A percentile compares a stretch with the other conserved stretches of the same genome.
These are phyloP conservation scores for Erythrobasidium hasegawianum DNA, from an alignment of 1,284 basidiomycete genomes.

Conservation along the genomic window DNA sequence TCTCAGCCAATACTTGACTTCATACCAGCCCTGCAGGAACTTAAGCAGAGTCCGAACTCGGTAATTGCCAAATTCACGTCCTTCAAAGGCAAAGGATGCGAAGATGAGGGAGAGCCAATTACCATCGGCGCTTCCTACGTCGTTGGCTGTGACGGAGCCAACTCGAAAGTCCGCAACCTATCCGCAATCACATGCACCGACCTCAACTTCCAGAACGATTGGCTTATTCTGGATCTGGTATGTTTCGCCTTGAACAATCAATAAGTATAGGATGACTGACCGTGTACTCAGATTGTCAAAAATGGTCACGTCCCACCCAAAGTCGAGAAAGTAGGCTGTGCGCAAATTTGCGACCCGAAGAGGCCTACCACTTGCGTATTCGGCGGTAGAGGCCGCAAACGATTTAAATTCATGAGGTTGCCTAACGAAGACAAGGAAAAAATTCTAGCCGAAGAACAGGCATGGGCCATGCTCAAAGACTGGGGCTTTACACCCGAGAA, in stretches of 20 bases:
- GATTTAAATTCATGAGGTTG: constrained; percentile 41
- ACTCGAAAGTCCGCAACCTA: constrained; percentile 38
- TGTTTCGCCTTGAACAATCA: too few species aligned
- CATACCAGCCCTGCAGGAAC: background rate
- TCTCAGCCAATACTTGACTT: too few species aligned
- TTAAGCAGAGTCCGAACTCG: background rate
- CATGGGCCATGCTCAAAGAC: constrained; percentile 33
- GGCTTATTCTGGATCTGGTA: constrained; percentile 39
- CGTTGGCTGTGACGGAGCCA: constrained; percentile 41
- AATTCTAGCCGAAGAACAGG: constrained; percentile 26
- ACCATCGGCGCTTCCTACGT: constrained; percentile 34
- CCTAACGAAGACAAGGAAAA: constrained; percentile 32
- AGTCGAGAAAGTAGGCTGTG: constrained; percentile 28
- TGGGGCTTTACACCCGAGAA: constrained; percentile 38
- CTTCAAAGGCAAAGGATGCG: background rate
- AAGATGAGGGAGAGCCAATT: constrained; percentile 14
- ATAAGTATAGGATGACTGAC: too few species aligned
- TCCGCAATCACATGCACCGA: constrained; percentile 27
- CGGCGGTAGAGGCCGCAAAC: constrained; percentile 34
- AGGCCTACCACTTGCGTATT: constrained; percentile 39
- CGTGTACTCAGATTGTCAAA: constrained; percentile 8
- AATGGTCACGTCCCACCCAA: constrained; percentile 3
- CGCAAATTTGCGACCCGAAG: constrained; percentile 39
- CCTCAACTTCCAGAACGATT: constrained; percentile 40
- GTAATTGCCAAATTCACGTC: constrained; percentile 7